Base-by-base conservation (phyloP, 768 basidiomycete genomes). In the Ramaria rubella region DNA sequence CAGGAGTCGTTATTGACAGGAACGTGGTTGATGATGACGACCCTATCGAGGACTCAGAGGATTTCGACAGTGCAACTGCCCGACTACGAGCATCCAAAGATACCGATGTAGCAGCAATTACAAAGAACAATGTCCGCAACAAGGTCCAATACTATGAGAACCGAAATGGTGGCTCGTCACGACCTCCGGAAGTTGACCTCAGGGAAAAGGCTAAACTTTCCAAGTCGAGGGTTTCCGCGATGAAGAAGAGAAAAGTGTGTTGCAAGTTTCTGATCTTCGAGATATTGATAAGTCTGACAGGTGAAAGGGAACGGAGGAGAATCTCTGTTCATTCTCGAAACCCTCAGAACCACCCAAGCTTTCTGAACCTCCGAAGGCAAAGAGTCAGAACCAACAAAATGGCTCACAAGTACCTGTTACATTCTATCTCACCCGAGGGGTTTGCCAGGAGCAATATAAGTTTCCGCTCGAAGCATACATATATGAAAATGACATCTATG, bases 31-130 rank as follows among this genome's bases (percentile, higher is more conserved):
- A 31, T 36, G 15, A 19, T 12, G 14, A n/a, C 0, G 44, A 56
- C 23, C 54, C 54, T 26, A 56, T 56, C 31, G 55, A 56, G 23
- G 36, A 56, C 31, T 9, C 45, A 17, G 55, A 56, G 6, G 55
- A 56, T 12, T 46, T 38, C 19, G 55, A 56, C 44, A 54, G 26
- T 19, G 19, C 21, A 27, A n/a, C 29, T 12, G 21, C 27, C 19
- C 31, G 19, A 30, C 27, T 26, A 17, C n/a, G n/a, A 55, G n/a
- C 53, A 21, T 8, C 11, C 4, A 43, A 14, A 17, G 23, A 46
- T 14, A 50, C 49, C 49, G 24, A 8, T 19, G 30, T 31, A 24
- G 12, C 31, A 5, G 11, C 29, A 31, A 17, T 51, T 12, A 14
- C 49, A 4, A 15, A n/a, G 29, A 8, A 19, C 27, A 50, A 26